Base-by-base conservation (phyloP, 108 stramenopile species). In the Chaetoceros muelleri region DNA sequence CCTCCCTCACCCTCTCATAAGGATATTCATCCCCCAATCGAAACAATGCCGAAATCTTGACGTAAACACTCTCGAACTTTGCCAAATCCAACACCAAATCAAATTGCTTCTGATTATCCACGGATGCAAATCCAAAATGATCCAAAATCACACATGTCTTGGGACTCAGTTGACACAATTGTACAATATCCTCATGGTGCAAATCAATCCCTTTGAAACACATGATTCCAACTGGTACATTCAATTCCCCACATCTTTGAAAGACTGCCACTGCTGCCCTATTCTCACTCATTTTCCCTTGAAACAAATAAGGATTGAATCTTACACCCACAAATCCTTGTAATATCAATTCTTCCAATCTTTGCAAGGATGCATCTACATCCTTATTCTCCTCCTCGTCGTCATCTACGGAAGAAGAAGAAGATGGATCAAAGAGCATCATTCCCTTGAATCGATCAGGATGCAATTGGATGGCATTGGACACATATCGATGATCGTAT, bases 291-390 rank as follows among this genome's bases (percentile, higher is more conserved):
- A 19, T 48, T 46, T 18, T 52, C 7, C 46, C 58, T 65, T 7
- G 74, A 84, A 85, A 93, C 0, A 93, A 70, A 56, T 93, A 93
- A 3, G 91, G 91, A 53, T 93, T 93, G 61, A 88, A 93, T 54
- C 91, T 53, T 2, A 93, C 87, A 21, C 88, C 88, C 7, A 85
- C 86, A 61, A 78, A 90, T 16, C 91, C 91, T 59, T 78, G 59
- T 2, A 87, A 52, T 18, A 74, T 75, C 44, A 88, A 61, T 28
- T 88, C 62, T 58, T 88, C 82, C 28, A 88, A 53, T 22, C 61
- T 58, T 29, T 54, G 50, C 45, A 87, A 65, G 7, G 91, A 84
- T 25, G 85, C 74, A 24, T 79, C 64, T 5, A 13, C 8, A 13
- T 40, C 13, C 13, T 10, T 10, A n/a, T n/a, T n/a, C n/a, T n/a